Evolutionary conservation across 305 asterid species (phyloP), one percentile per base, ranked within the genome.

Genomic region (Fraxinus floribunda): DNA sequence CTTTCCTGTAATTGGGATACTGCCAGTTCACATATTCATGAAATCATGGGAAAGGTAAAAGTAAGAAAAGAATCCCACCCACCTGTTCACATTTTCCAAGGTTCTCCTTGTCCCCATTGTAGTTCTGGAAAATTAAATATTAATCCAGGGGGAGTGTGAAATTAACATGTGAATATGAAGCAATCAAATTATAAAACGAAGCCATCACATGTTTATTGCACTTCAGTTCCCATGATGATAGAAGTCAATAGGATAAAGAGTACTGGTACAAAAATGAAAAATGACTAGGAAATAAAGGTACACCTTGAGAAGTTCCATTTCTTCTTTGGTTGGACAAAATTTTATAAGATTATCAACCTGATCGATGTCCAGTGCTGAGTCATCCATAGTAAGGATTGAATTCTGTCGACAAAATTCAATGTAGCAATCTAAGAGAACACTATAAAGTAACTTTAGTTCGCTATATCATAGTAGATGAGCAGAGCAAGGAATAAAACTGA

Each of bases 41-140:
- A 80, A 29, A 78, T 29, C 39, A 57, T 32, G 75, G 71, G 74
- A 81, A 83, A 32, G 30, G 9, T 29, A 26, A 66, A 66, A 66
- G 36, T 26, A 80, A 26, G 75, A 81, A 71, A 71, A 77, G 64
- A 41, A 80, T 38, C 8, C 20, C 75, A 62, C 83, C 66, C 68
- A 91, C 98, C 97, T 92, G 95, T 78, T 95, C 98, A 70, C 98
- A 95, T 85, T 89, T 95, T 86, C 98, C 98, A 39, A 95, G 92
- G 85, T 88, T 93, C 83, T 92, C 97, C 85, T 82, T 86, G 86
- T 92, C 97, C 29, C 92, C 97, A 2, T 87, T 89, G 89, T 92
- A 95, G 84, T 89, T 91, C 98, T 95, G 94, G 60, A 88, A 86
- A 79, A 83, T 66, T 77, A 76, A 84, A 64, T 7, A 36, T 46